phyloP scores from a whole-genome alignment of 768 basidiomycete genomes.

The Austroboletus festivus region DNA sequence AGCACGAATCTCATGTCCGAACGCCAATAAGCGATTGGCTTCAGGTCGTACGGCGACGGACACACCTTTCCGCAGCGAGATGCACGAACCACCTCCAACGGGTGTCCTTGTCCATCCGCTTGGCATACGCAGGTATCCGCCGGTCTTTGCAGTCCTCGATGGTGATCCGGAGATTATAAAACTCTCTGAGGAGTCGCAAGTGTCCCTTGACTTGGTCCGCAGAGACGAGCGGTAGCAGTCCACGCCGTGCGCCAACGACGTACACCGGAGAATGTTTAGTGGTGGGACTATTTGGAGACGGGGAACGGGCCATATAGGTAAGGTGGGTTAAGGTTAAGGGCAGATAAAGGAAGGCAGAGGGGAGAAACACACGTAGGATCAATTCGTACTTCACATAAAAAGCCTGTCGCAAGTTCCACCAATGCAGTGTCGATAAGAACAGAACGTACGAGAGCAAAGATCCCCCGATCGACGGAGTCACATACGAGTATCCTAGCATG shows the following conservation, averaged over 20 bases:
- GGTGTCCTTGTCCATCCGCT: conserved; percentile 22
- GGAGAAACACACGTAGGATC: conserved; percentile 7
- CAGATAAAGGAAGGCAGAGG: background rate
- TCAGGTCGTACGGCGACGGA: too few relatives aligned
- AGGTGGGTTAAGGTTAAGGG: background rate
- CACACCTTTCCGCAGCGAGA: conserved; percentile 37
- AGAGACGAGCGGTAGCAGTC: conserved; percentile 29
- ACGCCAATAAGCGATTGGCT: too few relatives aligned
- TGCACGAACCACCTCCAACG: conserved; percentile 42
- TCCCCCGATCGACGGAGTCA: background rate
- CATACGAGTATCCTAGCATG: too few relatives aligned
- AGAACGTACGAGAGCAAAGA: conserved; percentile 1
- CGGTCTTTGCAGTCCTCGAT: conserved; percentile 30
- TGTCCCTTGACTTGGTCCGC: conserved; percentile 33
- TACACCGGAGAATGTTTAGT: conserved; percentile 9
- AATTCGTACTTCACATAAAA: conserved; percentile 9
- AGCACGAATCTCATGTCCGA: conserved; percentile 33
- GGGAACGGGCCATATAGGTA: conserved; percentile 1
- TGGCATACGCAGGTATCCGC: conserved; percentile 25
- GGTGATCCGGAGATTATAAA: conserved; percentile 26
- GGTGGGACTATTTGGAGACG: background rate
- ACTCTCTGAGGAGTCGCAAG: conserved; percentile 33
- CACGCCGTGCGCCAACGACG: conserved; percentile 18
- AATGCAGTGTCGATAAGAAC: conserved; percentile 1
- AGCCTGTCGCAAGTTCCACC: background rate